Conservation (phyloP, 2,329 filamentous ascomycete species). For the Coniella vitis region DNA sequence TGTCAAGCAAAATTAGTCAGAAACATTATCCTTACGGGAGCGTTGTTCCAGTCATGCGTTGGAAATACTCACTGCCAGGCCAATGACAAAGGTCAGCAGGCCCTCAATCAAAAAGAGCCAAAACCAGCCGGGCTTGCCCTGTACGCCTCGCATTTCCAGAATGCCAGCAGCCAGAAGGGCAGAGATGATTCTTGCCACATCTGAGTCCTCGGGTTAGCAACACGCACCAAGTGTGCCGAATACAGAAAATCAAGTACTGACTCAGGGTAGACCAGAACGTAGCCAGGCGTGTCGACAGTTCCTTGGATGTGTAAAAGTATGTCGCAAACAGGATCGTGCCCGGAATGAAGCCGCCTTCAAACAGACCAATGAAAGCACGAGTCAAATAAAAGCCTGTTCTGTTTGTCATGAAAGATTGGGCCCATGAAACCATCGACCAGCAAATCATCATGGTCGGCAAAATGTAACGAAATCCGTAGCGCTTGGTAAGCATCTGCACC, state of each 20-base stretch:
- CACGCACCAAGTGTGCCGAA: slow-evolving; percentile 30
- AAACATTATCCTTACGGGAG: not conserved
- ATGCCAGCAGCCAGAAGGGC: slow-evolving; percentile 40
- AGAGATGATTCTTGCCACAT: slow-evolving; percentile 35
- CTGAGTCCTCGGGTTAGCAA: slow-evolving; percentile 7
- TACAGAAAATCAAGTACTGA: slow-evolving; percentile 15
- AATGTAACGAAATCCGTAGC: slow-evolving; percentile 50
- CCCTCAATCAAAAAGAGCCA: slow-evolving; percentile 42
- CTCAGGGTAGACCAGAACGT: slow-evolving; percentile 58
- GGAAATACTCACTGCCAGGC: slow-evolving; percentile 28
- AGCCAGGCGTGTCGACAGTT: slow-evolving; percentile 59
- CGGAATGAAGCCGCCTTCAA: slow-evolving; percentile 52
- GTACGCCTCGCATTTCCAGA: slow-evolving; percentile 42
- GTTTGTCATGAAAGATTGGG: slow-evolving; percentile 45
- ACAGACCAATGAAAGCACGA: slow-evolving; percentile 45
- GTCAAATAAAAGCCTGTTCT: slow-evolving; percentile 43
- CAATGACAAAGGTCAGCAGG: slow-evolving; percentile 44
- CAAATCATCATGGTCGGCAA: slow-evolving; percentile 44
- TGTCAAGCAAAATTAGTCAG: slow-evolving; percentile 4
- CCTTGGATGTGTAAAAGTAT: slow-evolving; percentile 65
- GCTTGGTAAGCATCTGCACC: slow-evolving; percentile 50
- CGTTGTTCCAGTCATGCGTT: not conserved
- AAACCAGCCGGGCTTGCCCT: slow-evolving; percentile 46
- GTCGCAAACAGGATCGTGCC: slow-evolving; percentile 58
- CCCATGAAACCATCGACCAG: slow-evolving; percentile 39